Evolutionary conservation across 768 basidiomycete species (phyloP), one percentile per base, ranked within the genome.

Genomic region (Russula vinacea): DNA sequence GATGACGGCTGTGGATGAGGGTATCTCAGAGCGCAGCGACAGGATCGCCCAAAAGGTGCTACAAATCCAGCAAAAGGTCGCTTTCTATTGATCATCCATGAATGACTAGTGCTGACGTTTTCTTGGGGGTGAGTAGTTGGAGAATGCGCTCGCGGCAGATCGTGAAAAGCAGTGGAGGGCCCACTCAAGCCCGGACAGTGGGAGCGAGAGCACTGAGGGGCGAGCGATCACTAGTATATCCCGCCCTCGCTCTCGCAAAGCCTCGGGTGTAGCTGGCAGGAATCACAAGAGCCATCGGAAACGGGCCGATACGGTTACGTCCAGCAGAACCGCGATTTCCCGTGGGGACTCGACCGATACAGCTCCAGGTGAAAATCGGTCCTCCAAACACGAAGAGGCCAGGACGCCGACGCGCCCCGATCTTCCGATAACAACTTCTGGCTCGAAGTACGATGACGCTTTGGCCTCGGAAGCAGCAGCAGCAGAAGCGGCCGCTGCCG

Each of bases 21-120:
- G 87, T 51, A 92, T 94, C 73, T 89, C 84, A 67, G 81, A 87
- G 71, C 87, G 87, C 73, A 93, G 89, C 68, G 94, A 95, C 70
- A 86, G 84, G 71, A 94, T 97, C 60, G 88, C 91, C 29, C 85
- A 90, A 73, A 92, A 94, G 74, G 90, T 97, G 52, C 71, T 89
- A 54, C 85, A 89, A 74, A 95, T 97, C 63, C 93, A 96, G 76
- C 86, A 90, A 68, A 96, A 95, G 84, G 94, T 93, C 50, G 60
- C 74, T 29, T 37, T n/a, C 32, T 55, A 8, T 58, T 57, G 19
- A n/a, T n/a, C 29, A n/a, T 44, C 24, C 2, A 56, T 47, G 50
- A 13, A 42, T 19, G 29, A 22, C 7, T n/a, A 17, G 35, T 19
- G 35, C 59, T 69, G 52, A 66, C 42, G 7, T 39, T 37, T 19